Base-by-base conservation (phyloP, 2,329 filamentous ascomycete species). In the Sporothrix pallida region DNA sequence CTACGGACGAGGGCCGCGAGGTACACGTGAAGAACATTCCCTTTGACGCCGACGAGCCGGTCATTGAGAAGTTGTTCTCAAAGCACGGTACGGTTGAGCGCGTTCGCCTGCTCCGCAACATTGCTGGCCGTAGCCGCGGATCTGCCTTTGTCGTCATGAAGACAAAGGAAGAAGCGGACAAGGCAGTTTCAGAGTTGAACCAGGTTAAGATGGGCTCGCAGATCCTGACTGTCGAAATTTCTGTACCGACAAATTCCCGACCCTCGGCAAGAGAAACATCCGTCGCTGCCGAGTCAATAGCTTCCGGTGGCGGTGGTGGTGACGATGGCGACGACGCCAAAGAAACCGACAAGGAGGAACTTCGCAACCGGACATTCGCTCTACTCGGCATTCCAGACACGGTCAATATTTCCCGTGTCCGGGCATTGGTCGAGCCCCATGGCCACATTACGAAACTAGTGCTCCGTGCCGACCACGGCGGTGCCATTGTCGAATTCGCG, bases 371-470 rank as follows among this genome's bases (percentile, higher is more conserved):
- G 76, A 96, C 93, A 0, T 87, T 98, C 69, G 92, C 91, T 10
- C 84, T 99, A 42, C 89, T 98, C 82, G 92, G 95, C 75, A 85
- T 99, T 0, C 94, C 96, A 0, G 96, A 98, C 79, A 98, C 95
- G 0, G 89, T 98, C 78, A 98, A 97, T 76, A 93, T 97, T 78
- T 90, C 92, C 1, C 93, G 95, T 44, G 89, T 99, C 72, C 89
- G 89, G 62, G 87, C 90, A 0, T 84, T 97, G 2, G 90, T 92
- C 9, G 91, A 94, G 77, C 87, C 89, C 1, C 76, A 77, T 44
- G 94, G 94, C 0, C 82, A 86, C 0, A 86, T 98, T 31, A 86
- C 91, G 76, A 95, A 95, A 81, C 86, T 98, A 3, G 86, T 92
- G 13, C 86, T 98, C 12, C 90, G 94, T 63, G 93, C 94, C 1